Evolutionary conservation across 106 monocot species (phyloP).

Genomic region (Platanthera guangdongensis): DNA sequence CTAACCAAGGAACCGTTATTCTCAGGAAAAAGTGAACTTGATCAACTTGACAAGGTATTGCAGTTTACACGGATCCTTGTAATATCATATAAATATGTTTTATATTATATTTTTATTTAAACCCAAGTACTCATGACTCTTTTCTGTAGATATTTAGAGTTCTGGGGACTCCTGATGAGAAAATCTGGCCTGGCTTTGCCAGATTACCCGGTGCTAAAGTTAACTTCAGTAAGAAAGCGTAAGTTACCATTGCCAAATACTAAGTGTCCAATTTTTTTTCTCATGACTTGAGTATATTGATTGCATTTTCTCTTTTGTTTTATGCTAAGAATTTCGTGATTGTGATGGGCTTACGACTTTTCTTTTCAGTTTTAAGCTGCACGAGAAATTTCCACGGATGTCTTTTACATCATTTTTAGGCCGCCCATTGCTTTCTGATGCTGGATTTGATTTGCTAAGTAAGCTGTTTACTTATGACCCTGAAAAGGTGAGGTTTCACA

Average conservation of each 20-base stretch:
- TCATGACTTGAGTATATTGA: not conserved
- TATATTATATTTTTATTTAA: not conserved
- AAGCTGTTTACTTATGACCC: slow-evolving; percentile 76
- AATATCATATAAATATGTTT: not conserved
- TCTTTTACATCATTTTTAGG: slow-evolving; percentile 49
- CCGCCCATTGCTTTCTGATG: slow-evolving; percentile 56
- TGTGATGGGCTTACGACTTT: not conserved
- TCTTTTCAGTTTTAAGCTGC: slow-evolving; percentile 16
- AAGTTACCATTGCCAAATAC: slow-evolving; percentile 26
- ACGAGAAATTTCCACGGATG: slow-evolving; percentile 46
- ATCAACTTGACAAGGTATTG: slow-evolving; percentile 70
- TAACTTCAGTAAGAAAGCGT: slow-evolving; percentile 73
- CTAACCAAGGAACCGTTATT: slow-evolving; percentile 66
- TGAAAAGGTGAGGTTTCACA: slow-evolving; percentile 43
- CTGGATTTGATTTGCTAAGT: slow-evolving; percentile 70
- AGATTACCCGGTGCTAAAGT: slow-evolving; percentile 66
- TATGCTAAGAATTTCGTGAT: not conserved
- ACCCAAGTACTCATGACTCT: not conserved
- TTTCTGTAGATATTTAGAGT: slow-evolving; percentile 67
- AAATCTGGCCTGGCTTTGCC: slow-evolving; percentile 76
- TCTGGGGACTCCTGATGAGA: slow-evolving; percentile 86
- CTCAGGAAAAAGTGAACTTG: slow-evolving; percentile 56
- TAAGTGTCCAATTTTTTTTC: not conserved
- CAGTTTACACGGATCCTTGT: not conserved
- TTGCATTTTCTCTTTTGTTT: not conserved